These are phyloP conservation scores for Apophysomyces sp. DNA, from an alignment of 371 early-diverging fungal genomes.

Conservation along the genomic window DNA sequence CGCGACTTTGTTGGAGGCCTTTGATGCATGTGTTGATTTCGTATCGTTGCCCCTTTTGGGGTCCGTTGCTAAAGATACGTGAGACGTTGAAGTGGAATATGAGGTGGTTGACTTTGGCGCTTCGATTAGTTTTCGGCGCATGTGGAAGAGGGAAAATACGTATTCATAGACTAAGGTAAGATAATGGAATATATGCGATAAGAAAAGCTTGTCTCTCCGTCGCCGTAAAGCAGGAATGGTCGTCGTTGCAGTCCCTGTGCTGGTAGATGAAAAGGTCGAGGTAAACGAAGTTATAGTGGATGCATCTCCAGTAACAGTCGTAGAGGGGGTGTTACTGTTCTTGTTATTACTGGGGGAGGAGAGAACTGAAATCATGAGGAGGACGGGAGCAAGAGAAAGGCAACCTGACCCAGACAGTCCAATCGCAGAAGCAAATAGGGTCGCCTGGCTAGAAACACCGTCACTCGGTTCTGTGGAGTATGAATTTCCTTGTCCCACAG, in stretches of 20 bases:
- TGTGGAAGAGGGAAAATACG: slow-evolving; percentile 13
- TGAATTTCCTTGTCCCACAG: no score
- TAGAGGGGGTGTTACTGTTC: background rate
- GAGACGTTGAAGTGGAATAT: background rate
- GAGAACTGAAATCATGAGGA: slow-evolving; percentile 1
- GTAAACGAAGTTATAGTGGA: background rate
- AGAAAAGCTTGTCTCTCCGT: slow-evolving; percentile 12
- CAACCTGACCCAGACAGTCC: background rate
- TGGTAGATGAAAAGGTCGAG: background rate
- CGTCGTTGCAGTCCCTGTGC: background rate
- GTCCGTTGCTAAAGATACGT: background rate
- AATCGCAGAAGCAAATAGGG: background rate
- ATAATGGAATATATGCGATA: slow-evolving; percentile 18
- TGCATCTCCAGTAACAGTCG: background rate
- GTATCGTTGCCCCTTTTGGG: slow-evolving; percentile 1
- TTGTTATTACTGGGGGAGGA: background rate
- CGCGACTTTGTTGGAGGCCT: slow-evolving; percentile 3
- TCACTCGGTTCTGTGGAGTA: background rate
- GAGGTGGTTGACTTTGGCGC: slow-evolving; percentile 3
- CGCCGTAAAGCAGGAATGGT: slow-evolving; percentile 10
- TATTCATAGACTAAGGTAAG: slow-evolving; percentile 19
- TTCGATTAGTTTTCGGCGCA: slow-evolving; percentile 14
- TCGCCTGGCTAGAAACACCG: background rate
- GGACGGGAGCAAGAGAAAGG: background rate
- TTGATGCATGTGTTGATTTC: background rate